Percentiles rank a stretch among this genome's conserved stretches.
Conservation (phyloP, 768 basidiomycete genomes). For the Trametes sanguinea region DNA sequence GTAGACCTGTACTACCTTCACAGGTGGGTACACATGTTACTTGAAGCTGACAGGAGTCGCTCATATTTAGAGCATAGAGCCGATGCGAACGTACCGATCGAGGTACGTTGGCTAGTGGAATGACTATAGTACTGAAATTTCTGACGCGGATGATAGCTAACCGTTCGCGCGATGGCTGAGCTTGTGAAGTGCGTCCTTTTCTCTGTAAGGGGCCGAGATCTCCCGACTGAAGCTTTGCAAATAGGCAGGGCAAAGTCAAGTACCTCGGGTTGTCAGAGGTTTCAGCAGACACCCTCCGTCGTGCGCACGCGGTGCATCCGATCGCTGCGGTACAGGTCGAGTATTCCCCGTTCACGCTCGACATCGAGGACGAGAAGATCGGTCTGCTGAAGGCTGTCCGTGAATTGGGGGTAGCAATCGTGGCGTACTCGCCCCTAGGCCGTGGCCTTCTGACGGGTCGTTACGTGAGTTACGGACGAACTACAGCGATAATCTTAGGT, state of each 20-base stretch:
- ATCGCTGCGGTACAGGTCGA: conserved; percentile 48
- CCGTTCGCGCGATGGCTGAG: conserved; percentile 32
- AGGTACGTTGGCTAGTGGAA: not conserved
- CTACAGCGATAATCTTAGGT: too few relatives aligned
- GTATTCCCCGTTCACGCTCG: conserved; percentile 46
- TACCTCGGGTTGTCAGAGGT: conserved; percentile 36
- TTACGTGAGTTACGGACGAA: conserved; percentile 20
- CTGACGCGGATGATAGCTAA: not conserved
- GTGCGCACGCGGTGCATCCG: conserved; percentile 45
- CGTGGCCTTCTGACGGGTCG: conserved; percentile 34
- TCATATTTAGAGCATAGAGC: conserved; percentile 12
- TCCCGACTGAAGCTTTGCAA: not conserved
- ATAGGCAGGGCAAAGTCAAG: conserved; percentile 33
- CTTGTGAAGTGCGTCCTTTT: conserved; percentile 27
- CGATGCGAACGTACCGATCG: conserved; percentile 30
- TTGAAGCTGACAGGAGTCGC: not conserved
- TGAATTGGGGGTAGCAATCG: conserved; percentile 47
- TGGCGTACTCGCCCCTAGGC: conserved; percentile 46
- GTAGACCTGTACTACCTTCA: conserved; percentile 46
- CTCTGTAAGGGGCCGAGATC: not conserved
- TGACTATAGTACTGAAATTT: not conserved
- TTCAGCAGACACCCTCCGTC: conserved; percentile 26
- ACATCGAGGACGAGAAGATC: conserved; percentile 44
- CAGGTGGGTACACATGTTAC: conserved; percentile 25
- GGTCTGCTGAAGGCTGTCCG: conserved; percentile 42